Evolutionary conservation across 352 stramenopile species (phyloP).

Genomic region (Phytopythium delawarense): DNA sequence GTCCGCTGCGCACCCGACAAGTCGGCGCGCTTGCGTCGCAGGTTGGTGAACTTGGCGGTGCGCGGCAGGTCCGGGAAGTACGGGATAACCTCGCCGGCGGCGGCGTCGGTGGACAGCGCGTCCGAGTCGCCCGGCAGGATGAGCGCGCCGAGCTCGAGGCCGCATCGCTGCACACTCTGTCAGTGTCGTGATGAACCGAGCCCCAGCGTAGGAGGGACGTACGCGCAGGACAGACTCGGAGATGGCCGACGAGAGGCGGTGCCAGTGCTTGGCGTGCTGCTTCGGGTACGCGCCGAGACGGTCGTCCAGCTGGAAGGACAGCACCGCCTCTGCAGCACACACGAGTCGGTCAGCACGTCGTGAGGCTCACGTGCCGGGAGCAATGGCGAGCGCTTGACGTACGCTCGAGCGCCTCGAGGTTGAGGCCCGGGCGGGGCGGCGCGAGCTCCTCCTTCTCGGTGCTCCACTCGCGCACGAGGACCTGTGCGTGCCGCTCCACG

Average conservation of each 20-base stretch:
- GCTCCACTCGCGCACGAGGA: constrained; percentile 77
- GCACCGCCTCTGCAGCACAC: constrained; percentile 38
- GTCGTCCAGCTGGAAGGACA: constrained; percentile 77
- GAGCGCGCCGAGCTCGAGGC: constrained; percentile 53
- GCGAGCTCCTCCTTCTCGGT: constrained; percentile 73
- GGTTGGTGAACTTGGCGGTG: constrained; percentile 62
- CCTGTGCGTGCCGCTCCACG: constrained; percentile 50
- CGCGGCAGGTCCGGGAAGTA: constrained; percentile 74
- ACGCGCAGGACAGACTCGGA: constrained; percentile 58
- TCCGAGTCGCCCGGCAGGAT: constrained; percentile 71
- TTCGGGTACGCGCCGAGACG: constrained; percentile 75
- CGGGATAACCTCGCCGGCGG: constrained; percentile 32
- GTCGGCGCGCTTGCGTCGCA: constrained; percentile 32
- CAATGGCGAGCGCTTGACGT: constrained; percentile 42
- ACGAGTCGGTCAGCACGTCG: not conserved
- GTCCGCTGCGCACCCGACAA: constrained; percentile 53
- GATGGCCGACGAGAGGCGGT: constrained; percentile 65
- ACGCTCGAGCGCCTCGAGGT: constrained; percentile 72
- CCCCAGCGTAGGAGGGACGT: not conserved
- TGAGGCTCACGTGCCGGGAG: not conserved
- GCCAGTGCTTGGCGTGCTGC: constrained; percentile 72
- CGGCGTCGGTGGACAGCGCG: constrained; percentile 19
- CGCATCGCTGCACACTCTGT: constrained; percentile 43
- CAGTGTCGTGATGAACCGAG: not conserved
- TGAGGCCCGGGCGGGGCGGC: constrained; percentile 41